These are phyloP conservation scores for Nadsonia starkeyi-henricii DNA, from an alignment of 1,139 yeast genomes.

Conservation along the genomic window DNA sequence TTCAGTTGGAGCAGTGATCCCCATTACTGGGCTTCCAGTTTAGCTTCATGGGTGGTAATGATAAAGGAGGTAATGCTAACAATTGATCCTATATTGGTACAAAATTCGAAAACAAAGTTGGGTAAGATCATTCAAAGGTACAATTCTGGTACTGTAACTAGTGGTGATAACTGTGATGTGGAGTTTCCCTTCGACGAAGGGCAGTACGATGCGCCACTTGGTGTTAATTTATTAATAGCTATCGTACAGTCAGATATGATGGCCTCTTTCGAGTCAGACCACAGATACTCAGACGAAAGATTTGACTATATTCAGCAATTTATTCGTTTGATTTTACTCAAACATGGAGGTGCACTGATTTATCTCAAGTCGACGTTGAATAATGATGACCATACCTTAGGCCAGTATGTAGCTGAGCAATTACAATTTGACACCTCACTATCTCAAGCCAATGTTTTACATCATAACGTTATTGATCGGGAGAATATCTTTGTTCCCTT, in stretches of 20 bases:
- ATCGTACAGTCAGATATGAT: conserved; percentile 16
- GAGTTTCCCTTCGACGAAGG: conserved; percentile 16
- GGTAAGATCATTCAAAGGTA: not conserved
- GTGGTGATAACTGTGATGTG: not conserved
- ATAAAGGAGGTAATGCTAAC: not conserved
- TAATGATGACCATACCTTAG: conserved; percentile 9
- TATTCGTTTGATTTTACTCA: conserved; percentile 35
- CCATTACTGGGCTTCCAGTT: not conserved
- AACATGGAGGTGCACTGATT: conserved; percentile 25
- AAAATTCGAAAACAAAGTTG: not conserved
- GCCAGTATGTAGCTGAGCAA: conserved; percentile 15
- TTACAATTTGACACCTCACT: conserved; percentile 11
- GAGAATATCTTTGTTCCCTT: conserved; percentile 30
- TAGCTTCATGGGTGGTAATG: not conserved
- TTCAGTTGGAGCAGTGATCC: not conserved
- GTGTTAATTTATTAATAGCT: conserved; percentile 19
- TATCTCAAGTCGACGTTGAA: conserved; percentile 9
- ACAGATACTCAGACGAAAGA: conserved; percentile 14
- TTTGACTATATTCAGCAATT: conserved; percentile 40
- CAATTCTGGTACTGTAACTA: not conserved
- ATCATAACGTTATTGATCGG: conserved; percentile 22
- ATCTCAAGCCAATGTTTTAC: conserved; percentile 7
- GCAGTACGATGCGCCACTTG: conserved; percentile 22
- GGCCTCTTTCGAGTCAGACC: conserved; percentile 4
- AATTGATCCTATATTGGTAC: not conserved